phyloP scores from a whole-genome alignment of 2,329 filamentous ascomycete genomes.

The Penicillium sp. region DNA sequence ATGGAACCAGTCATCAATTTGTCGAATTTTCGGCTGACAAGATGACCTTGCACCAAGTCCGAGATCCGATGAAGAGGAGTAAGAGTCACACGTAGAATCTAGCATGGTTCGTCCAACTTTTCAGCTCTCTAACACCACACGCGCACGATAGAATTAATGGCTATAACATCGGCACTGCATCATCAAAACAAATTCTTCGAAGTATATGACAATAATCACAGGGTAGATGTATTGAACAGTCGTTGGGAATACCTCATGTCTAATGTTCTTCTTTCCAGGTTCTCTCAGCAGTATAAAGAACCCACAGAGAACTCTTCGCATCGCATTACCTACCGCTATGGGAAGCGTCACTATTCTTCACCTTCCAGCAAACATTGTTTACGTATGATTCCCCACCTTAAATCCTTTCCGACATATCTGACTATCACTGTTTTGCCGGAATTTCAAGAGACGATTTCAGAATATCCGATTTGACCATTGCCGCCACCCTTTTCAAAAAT shows the following conservation, averaged over 20 bases:
- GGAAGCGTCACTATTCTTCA: slow-evolving; percentile 50
- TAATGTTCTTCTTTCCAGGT: slow-evolving; percentile 38
- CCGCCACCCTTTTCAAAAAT: slow-evolving; percentile 51
- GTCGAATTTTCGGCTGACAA: too few relatives aligned
- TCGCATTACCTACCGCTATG: slow-evolving; percentile 54
- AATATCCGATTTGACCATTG: slow-evolving; percentile 50
- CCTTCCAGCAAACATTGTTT: slow-evolving; percentile 55
- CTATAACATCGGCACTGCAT: slow-evolving; percentile 23
- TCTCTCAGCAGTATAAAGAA: slow-evolving; percentile 53
- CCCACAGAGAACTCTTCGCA: slow-evolving; percentile 54
- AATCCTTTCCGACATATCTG: neutral
- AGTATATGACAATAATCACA: slow-evolving; percentile 36
- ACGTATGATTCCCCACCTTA: slow-evolving; percentile 24
- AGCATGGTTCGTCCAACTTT: too few relatives aligned
- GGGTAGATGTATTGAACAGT: slow-evolving; percentile 2
- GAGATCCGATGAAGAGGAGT: too few relatives aligned
- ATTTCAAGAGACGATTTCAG: slow-evolving; percentile 53
- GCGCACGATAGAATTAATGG: too few relatives aligned
- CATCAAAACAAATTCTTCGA: slow-evolving; percentile 43
- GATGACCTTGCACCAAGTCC: too few relatives aligned
- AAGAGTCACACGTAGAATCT: too few relatives aligned
- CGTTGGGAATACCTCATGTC: neutral
- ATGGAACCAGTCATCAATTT: too few relatives aligned
- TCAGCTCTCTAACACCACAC: too few relatives aligned
- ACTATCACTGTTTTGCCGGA: slow-evolving; percentile 42